Conservation (phyloP, 306 rosid genomes). For the Malus sieversii region DNA sequence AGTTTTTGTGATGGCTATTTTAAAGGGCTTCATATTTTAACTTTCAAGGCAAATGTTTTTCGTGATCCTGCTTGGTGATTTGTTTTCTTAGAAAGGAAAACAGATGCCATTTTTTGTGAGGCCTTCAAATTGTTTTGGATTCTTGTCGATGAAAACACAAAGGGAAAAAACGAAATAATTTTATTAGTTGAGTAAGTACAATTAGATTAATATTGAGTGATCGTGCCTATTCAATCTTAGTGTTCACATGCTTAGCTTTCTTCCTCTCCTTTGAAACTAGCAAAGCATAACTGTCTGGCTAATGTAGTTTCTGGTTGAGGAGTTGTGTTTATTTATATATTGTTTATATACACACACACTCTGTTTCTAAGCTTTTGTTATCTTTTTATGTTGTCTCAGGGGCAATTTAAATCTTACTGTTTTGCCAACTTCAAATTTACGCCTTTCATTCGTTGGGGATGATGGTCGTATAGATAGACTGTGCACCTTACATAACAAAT, state of each 20-base stretch:
- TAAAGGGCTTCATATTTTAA: neutral
- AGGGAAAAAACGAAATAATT: neutral
- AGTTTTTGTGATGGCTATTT: neutral
- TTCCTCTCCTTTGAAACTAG: neutral
- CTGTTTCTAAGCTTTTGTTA: slow-evolving; percentile 9
- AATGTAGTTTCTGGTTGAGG: neutral
- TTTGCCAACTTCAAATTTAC: slow-evolving; percentile 81
- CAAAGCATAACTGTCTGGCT: neutral
- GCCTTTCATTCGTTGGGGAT: slow-evolving; percentile 81
- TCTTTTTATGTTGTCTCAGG: slow-evolving; percentile 44
- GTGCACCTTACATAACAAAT: slow-evolving; percentile 39
- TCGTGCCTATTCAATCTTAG: neutral
- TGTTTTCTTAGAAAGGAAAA: neutral
- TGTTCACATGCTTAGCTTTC: neutral
- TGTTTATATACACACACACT: neutral
- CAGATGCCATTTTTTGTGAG: neutral
- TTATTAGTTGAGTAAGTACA: neutral
- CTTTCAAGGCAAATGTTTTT: neutral
- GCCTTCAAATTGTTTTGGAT: neutral
- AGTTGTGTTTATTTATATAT: neutral
- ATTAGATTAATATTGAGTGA: neutral
- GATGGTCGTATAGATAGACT: slow-evolving; percentile 62
- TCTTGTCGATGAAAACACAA: neutral
- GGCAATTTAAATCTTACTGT: slow-evolving; percentile 69
- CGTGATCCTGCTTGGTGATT: neutral